Base-by-base conservation (phyloP, 2,329 filamentous ascomycete genomes). In the Leptosphaerulina australis region DNA sequence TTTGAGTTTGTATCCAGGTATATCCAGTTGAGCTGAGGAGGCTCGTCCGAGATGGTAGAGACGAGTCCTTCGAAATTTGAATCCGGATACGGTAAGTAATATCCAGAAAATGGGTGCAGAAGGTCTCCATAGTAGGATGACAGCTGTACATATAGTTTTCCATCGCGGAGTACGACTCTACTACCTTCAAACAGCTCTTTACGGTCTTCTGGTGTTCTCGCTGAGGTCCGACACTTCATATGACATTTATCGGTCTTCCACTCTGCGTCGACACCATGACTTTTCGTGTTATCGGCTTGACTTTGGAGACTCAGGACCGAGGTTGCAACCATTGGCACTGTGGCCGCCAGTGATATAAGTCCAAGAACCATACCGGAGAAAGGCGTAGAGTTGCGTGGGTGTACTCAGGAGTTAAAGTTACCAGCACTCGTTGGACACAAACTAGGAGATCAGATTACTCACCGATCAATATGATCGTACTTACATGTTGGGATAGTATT, bases 21-120 rank as follows among this genome's bases (percentile, higher is more conserved):
- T 10, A 88, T 79, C 85, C 85, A 88, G 57, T 87, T 87, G 44
- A 88, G 67, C 69, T 85, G 79, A 0, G 85, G 85, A 8, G 84
- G 84, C 46, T 77, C 71, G 5, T 72, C 67, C 24, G 70, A 73
- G 14, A 80, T 77, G 4, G 76, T 79, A 25, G 73, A 76, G 2
- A 80, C 78, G 8, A 80, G 64, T 0, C 78, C 78, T 25, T 60
- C 56, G 36, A 76, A 61, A 12, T 76, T 69, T 15, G 75, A 74
- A 51, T 79, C 74, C 3, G 77, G 77, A 44, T 78, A 79, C 9
- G 69, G 69, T 17, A 80, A 63, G 55, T 76, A 79, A 53, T 79
- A 80, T 14, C 76, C 77, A 2, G 76, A 75, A 58, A 79, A 79
- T 0, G 77, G 74, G 53, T 79, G 77, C 20, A 52, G 41, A 3